These are phyloP conservation scores for Jackrogersella multiformis DNA, from an alignment of 495 filamentous ascomycete genomes.

Conservation along the genomic window DNA sequence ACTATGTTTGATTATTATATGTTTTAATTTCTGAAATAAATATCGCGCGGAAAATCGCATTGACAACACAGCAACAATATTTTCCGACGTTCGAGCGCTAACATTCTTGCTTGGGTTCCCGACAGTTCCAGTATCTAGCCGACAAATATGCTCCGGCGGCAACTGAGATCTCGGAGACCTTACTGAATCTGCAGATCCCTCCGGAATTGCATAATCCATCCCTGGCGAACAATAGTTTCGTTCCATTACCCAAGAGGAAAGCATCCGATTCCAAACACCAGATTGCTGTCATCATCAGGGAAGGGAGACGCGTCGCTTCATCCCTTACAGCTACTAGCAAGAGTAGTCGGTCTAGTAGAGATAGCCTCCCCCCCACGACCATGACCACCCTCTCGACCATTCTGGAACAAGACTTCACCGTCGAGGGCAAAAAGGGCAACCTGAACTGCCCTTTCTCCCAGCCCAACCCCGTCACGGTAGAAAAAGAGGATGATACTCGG, in stretches of 20 bases:
- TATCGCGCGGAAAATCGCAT: slow-evolving; percentile 12
- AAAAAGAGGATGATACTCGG: slow-evolving; percentile 30
- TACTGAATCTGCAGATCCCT: slow-evolving; percentile 65
- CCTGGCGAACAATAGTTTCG: slow-evolving; percentile 54
- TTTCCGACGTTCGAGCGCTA: slow-evolving; percentile 18
- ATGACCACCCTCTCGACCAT: slow-evolving; percentile 63
- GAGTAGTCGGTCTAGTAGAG: slow-evolving; percentile 50
- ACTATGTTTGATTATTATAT: slow-evolving; percentile 62
- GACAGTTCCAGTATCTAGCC: slow-evolving; percentile 63
- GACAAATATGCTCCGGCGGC: slow-evolving; percentile 66
- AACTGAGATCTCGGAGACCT: slow-evolving; percentile 60
- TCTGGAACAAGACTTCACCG: slow-evolving; percentile 73
- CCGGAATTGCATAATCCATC: slow-evolving; percentile 58
- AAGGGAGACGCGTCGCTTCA: slow-evolving; percentile 62
- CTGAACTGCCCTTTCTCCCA: slow-evolving; percentile 68
- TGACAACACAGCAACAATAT: slow-evolving; percentile 33
- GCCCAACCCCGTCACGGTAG: slow-evolving; percentile 35
- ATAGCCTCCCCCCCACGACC: slow-evolving; percentile 52
- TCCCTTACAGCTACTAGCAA: slow-evolving; percentile 51
- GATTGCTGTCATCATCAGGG: slow-evolving; percentile 63
- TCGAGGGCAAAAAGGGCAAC: slow-evolving; percentile 67
- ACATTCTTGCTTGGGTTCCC: slow-evolving; percentile 7
- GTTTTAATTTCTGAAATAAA: slow-evolving; percentile 49
- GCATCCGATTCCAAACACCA: slow-evolving; percentile 59
- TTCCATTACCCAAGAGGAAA: slow-evolving; percentile 59